Evolutionary conservation across 306 rosid genomes (phyloP).

Genomic region (Medicago arabica): DNA sequence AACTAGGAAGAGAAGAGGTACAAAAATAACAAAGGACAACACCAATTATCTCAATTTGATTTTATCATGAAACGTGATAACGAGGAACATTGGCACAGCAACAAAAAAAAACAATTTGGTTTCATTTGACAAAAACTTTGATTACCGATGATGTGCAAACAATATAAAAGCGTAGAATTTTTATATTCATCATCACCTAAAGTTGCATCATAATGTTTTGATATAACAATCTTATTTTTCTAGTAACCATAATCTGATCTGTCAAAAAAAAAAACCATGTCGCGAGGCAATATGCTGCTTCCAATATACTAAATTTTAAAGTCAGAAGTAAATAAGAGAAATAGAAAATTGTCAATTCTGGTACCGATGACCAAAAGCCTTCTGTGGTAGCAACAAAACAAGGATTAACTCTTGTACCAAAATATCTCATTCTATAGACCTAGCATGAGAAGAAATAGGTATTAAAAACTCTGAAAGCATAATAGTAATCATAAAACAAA

Average conservation of each 20-base stretch:
- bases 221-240: not conserved
- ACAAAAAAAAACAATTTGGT: no score
- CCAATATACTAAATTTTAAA: not conserved
- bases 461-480: conserved; percentile 32
- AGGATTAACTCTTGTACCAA: conserved; percentile 38
- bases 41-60: no score
- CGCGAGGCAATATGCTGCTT: not conserved
- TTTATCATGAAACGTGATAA: no score
- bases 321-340: not conserved
- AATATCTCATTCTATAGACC: conserved; percentile 40
- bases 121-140: no score
- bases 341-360: conserved; percentile 41
- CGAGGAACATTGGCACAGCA: no score
- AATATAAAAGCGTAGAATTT: no score
- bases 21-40: no score
- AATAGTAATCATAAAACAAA: not conserved
- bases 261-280: no score
- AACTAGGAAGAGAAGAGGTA: no score
- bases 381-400: conserved; percentile 22
- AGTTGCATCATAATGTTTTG: not conserved
- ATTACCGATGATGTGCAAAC: no score
- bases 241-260: not conserved
- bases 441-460: conserved; percentile 43
- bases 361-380: conserved; percentile 39
- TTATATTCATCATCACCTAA: not conserved